Conservation (phyloP, 768 basidiomycete species). For the Coprinellus micaceus region DNA sequence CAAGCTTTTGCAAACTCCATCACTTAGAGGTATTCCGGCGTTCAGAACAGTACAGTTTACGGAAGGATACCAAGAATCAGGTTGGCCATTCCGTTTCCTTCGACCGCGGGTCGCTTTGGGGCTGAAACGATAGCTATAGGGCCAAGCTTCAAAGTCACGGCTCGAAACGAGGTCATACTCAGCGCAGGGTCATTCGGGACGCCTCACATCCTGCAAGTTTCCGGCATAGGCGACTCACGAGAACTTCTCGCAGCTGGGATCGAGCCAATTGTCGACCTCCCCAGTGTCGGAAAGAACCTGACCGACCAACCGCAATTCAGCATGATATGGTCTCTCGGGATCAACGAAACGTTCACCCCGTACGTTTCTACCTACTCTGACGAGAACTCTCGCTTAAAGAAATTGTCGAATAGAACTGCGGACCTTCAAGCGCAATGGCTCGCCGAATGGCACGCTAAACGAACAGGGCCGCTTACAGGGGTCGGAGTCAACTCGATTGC, state of each 20-base stretch:
- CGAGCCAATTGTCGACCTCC: slow-evolving; percentile 1
- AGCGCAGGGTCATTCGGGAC: slow-evolving; percentile 4
- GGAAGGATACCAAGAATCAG: slow-evolving; percentile 6
- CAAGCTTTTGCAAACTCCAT: slow-evolving; percentile 20
- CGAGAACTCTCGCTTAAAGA: not conserved
- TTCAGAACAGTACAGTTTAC: slow-evolving; percentile 22
- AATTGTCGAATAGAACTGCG: not conserved
- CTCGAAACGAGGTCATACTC: slow-evolving; percentile 3
- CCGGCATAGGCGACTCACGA: slow-evolving; percentile 6
- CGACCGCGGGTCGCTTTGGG: not conserved
- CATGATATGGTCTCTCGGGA: not conserved
- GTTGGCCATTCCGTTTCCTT: slow-evolving; percentile 5
- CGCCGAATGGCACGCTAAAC: slow-evolving; percentile 12
- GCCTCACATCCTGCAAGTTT: slow-evolving; percentile 4
- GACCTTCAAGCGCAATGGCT: slow-evolving; percentile 2
- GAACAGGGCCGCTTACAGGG: slow-evolving; percentile 21
- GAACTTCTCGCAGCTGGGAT: slow-evolving; percentile 3
- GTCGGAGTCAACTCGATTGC: slow-evolving; percentile 32
- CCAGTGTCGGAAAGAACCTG: slow-evolving; percentile 11
- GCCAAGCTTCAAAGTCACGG: slow-evolving; percentile 3
- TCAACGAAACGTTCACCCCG: slow-evolving; percentile 2
- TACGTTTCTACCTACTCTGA: not conserved
- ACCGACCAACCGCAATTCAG: slow-evolving; percentile 4
- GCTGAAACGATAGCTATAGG: slow-evolving; percentile 1
- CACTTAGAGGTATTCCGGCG: slow-evolving; percentile 12